A percentile compares a stretch with the other conserved stretches of the same genome.
phyloP scores from a whole-genome alignment of 305 asterid species.

The Stenogyne calaminthoides region DNA sequence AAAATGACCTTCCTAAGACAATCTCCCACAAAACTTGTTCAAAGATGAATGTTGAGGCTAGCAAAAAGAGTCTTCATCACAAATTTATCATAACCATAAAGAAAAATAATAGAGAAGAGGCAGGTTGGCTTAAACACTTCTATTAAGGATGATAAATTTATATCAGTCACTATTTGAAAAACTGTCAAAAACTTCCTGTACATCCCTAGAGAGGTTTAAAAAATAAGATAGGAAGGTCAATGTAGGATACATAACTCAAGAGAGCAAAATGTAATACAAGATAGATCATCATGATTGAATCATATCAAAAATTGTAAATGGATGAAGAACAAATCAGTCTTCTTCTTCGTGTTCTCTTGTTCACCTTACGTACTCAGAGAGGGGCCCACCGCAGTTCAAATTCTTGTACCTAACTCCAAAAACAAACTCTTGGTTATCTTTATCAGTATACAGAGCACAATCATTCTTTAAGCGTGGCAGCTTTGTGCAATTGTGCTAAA shows the following conservation, averaged over 20 bases:
- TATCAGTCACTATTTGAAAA: background rate
- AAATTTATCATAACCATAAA: too few relatives aligned
- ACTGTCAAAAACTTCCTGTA: slow-evolving; percentile 11
- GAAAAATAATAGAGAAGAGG: too few relatives aligned
- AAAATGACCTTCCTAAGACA: too few relatives aligned
- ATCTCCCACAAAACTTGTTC: too few relatives aligned
- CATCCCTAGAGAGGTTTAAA: slow-evolving; percentile 7
- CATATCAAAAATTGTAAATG: background rate
- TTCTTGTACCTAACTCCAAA: background rate
- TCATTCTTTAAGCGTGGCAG: background rate
- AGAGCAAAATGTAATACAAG: background rate
- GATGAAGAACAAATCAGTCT: background rate
- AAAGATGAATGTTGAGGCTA: too few relatives aligned
- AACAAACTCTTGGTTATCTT: background rate
- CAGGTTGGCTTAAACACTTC: too few relatives aligned
- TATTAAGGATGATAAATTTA: background rate
- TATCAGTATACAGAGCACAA: slow-evolving; percentile 23
- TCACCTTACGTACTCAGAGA: background rate
- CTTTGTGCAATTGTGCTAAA: slow-evolving; percentile 20
- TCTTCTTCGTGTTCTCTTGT: background rate
- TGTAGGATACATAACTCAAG: background rate
- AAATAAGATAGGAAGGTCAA: background rate
- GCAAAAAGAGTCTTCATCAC: too few relatives aligned
- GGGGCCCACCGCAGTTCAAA: background rate
- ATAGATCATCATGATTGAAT: slow-evolving; percentile 21